Base-by-base conservation (phyloP, 768 basidiomycete genomes). In the Filobasidium floriforme region DNA sequence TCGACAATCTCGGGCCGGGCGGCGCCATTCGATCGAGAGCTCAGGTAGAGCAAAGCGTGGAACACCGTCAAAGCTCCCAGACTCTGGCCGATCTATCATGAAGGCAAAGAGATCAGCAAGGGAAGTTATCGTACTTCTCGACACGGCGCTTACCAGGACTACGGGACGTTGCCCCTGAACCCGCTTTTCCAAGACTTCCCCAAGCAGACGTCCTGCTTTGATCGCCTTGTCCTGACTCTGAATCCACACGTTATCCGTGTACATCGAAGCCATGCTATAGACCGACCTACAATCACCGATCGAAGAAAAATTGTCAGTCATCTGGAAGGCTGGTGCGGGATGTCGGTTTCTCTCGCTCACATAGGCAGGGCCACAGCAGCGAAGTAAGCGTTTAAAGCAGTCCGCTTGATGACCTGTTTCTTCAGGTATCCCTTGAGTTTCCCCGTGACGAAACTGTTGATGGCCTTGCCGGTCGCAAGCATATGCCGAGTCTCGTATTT, bases 121-220 rank as follows among this genome's bases (percentile, higher is more conserved):
- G 28, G 29, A 12, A 22, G 0, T 12, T 9, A 24, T 52, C 7
- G 43, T n/a, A 49, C 14, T 10, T 37, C 32, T 37, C 32, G 32
- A 12, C n/a, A 26, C 54, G 15, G 14, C 11, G 70, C 79, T 22
- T 51, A 81, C 80, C 41, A 82, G 73, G 5, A 79, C 73, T 9
- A 80, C 79, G 0, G 82, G 82, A 10, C 82, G 72, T 62, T 80
- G 76, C 7, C 82, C 82, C 65, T 82, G 82, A 0, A 81, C 78
- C 24, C 76, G 63, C 54, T 81, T 80, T 59, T 79, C 77, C n/a
- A 83, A 72, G 18, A 82, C 80, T 44, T 81, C 80, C 0, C 81
- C 81, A 7, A 83, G 75, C 1, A 83, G 63, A 9, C 76, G 62
- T 10, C 81, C 82, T 0, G 82, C 82, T 66, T 82, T 82, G 60